These are phyloP conservation scores for Colletotrichum cordylinicola DNA, from an alignment of 2,329 filamentous ascomycete genomes.

Conservation along the genomic window DNA sequence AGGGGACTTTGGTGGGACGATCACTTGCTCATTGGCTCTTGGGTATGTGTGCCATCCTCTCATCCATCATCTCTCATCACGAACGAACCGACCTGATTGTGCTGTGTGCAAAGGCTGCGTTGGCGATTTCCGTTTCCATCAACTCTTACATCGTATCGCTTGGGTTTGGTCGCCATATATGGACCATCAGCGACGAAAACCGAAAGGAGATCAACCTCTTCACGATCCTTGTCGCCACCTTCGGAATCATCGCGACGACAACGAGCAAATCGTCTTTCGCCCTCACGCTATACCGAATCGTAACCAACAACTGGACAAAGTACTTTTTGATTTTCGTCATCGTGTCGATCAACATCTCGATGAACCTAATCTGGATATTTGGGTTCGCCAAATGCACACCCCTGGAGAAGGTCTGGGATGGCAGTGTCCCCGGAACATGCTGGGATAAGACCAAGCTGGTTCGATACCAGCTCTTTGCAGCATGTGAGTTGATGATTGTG, in stretches of 20 bases:
- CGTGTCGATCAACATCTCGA: slow-evolving; percentile 24
- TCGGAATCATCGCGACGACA: slow-evolving; percentile 25
- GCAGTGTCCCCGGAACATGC: slow-evolving; percentile 30
- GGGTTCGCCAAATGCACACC: slow-evolving; percentile 37
- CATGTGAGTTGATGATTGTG: slow-evolving; percentile 27
- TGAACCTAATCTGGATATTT: slow-evolving; percentile 37
- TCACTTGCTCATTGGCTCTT: slow-evolving; percentile 36
- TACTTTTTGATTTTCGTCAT: slow-evolving; percentile 33
- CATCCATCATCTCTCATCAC: not conserved
- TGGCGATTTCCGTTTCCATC: slow-evolving; percentile 34
- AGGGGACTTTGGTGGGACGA: slow-evolving; percentile 44
- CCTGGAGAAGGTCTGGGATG: slow-evolving; percentile 30
- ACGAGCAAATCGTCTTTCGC: slow-evolving; percentile 28
- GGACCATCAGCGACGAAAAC: slow-evolving; percentile 24
- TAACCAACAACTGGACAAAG: slow-evolving; percentile 26
- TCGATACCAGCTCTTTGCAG: slow-evolving; percentile 34
- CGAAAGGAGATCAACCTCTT: slow-evolving; percentile 22
- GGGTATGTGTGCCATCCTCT: slow-evolving; percentile 31
- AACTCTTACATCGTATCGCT: slow-evolving; percentile 36
- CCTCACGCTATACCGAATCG: slow-evolving; percentile 26
- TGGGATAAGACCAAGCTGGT: slow-evolving; percentile 32
- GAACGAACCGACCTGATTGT: not conserved
- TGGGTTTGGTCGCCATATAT: slow-evolving; percentile 26
- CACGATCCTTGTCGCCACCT: slow-evolving; percentile 26
- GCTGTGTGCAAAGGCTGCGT: slow-evolving; percentile 24